Evolutionary conservation across 148 eudicot genomes (phyloP), one percentile per base, ranked within the genome.

Genomic region (Heliamphora exappendiculata): DNA sequence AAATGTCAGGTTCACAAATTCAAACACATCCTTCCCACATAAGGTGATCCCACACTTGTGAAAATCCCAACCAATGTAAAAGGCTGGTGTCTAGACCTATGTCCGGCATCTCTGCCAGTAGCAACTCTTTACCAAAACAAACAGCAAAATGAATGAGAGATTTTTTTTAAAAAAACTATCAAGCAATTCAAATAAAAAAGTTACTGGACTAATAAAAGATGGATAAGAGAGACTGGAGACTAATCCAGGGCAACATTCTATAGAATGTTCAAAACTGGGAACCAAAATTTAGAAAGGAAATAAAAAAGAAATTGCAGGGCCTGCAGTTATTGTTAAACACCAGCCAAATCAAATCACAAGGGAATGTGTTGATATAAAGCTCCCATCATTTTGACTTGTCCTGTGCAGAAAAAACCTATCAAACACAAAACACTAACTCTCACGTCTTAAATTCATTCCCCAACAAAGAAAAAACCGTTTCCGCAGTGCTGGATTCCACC

Each of bases 271-370:
- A 41, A 39, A 76, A 36, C 54, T 54, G n/a, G n/a, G n/a, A n/a
- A 50, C 73, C 70, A 76, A 51, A 67, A 65, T 65, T 76, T 22
- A 76, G 37, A 67, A 20, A 12, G 34, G 22, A 67, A 59, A 76
- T 76, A 54, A 65, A 2, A 36, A 1, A 33, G 50, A 17, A 4
- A 49, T 10, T 75, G 33, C 34, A 3, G 31, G 42, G 20, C 72
- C 14, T 5, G 7, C 7, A 7, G 53, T n/a, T n/a, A 72, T 47
- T 34, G 16, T 72, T 10, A 49, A 53, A 53, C 17, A 53, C 58
- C n/a, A n/a, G n/a, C n/a, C n/a, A n/a, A n/a, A n/a, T n/a, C n/a
- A n/a, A n/a, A 53, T 53, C 8, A 6, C 3, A 4, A 53, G 58
- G 20, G 4, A 53, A n/a, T 53, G 20, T 53, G 3, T 1, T 45